Conservation (phyloP, 2,329 filamentous ascomycete species). For the Claviceps africana region DNA sequence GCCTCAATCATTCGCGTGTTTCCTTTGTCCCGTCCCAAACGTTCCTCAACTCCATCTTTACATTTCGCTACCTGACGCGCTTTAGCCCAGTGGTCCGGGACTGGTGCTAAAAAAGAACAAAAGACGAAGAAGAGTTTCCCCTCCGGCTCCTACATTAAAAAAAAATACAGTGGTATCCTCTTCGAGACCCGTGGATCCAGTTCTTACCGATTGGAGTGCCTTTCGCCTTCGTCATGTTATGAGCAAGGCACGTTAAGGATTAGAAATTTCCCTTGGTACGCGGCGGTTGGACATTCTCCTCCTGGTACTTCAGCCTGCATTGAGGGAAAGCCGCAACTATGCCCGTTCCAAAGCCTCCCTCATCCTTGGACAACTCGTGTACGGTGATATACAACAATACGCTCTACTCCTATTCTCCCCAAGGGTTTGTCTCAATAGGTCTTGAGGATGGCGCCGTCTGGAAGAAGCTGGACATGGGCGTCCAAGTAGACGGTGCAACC, state of each 20-base stretch:
- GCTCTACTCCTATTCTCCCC: constrained; percentile 67
- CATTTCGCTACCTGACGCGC: neutral
- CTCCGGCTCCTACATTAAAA: neutral
- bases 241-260: neutral
- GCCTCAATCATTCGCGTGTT: neutral
- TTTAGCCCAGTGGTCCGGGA: neutral
- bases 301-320: neutral
- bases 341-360: constrained; percentile 56
- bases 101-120: neutral
- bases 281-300: neutral
- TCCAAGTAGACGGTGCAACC: constrained; percentile 57
- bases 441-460: constrained; percentile 59
- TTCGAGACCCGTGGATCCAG: neutral
- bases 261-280: neutral
- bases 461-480: constrained; percentile 50
- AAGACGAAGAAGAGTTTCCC: neutral
- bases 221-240: constrained; percentile 6
- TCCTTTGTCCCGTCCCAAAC: neutral
- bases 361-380: constrained; percentile 63
- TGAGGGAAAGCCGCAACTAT: constrained; percentile 30
- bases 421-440: constrained; percentile 60
- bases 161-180: neutral
- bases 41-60: neutral
- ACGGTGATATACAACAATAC: constrained; percentile 68
- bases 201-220: neutral